Evolutionary conservation across 2,329 filamentous ascomycete genomes (phyloP), one percentile per base, ranked within the genome.

Genomic region (Penicillium sp.): DNA sequence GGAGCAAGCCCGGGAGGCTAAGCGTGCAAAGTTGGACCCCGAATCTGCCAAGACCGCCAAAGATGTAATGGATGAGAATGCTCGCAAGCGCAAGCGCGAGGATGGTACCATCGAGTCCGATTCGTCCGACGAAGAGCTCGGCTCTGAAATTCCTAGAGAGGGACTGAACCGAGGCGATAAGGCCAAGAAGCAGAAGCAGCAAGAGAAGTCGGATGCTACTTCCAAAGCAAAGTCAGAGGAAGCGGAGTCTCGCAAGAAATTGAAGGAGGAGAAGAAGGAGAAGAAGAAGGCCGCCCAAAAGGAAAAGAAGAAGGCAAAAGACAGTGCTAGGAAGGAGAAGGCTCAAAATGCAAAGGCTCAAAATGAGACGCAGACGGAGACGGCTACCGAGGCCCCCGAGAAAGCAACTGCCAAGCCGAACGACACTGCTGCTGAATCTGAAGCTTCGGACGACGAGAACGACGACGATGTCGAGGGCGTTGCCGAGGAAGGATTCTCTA

Each of bases 31-130:
- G 73, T 79, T 97, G 32, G 88, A 97, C 62, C 90, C 93, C 22
- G 88, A 91, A 56, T 89, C 89, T 63, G 84, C 85, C 56, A 93
- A 94, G 75, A 93, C 83, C 55, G 91, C 89, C 51, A 91, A 95
- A 68, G 90, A 97, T 68, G 82, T 96, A 51, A 85, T 95, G 81
- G 89, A 94, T 57, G 90, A 95, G 64, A 89, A 87, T 45, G 79
- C 79, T 43, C 73, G 72, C 60, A 95, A 95, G 75, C 81, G 89
- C 49, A 95, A 95, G 72, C 75, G 86, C 23, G 80, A 82, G 44
- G 81, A 85, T 54, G 72, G 83, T 47, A 75, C 75, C 28, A 69
- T 70, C 22, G 72, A 69, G n/a, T 59, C 64, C 32, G 71, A 70
- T 16, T 76, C 73, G 4, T 74, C 74, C 1, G 75, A 75, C 20